These are phyloP conservation scores for Jaltomata sinuosa DNA, from an alignment of 257 asterid species.

Conservation along the genomic window DNA sequence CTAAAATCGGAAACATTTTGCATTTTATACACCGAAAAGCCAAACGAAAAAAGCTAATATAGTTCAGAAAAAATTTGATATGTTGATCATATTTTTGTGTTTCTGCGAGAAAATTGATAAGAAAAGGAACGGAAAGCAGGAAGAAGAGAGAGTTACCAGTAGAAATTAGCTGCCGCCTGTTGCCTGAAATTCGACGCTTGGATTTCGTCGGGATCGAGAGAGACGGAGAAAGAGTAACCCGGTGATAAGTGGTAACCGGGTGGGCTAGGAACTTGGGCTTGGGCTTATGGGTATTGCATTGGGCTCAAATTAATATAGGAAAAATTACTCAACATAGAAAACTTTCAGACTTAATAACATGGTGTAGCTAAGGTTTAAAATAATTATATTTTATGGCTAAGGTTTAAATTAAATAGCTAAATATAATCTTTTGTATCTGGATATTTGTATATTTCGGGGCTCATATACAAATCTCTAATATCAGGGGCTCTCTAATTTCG, in stretches of 20 bases:
- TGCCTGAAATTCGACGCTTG: conserved; percentile 24
- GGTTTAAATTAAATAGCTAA: no score
- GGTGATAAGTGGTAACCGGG: background rate
- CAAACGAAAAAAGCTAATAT: background rate
- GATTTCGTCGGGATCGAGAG: background rate
- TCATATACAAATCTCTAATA: no score
- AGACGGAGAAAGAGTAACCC: background rate
- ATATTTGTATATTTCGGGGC: no score
- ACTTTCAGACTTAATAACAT: no score
- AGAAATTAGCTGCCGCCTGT: conserved; percentile 23
- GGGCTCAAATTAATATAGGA: background rate
- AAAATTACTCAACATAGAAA: no score
- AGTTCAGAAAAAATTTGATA: background rate
- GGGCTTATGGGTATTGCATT: background rate
- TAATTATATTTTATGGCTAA: no score
- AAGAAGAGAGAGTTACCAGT: conserved; percentile 19
- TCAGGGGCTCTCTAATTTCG: no score
- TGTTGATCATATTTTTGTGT: background rate
- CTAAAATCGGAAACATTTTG: background rate
- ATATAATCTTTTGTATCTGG: no score
- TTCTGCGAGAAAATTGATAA: background rate
- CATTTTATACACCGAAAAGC: background rate
- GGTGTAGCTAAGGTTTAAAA: no score
- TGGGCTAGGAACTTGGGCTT: background rate
- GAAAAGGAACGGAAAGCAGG: background rate